These are phyloP conservation scores for Auricularia sp. DNA, from an alignment of 768 basidiomycete genomes.

Conservation along the genomic window DNA sequence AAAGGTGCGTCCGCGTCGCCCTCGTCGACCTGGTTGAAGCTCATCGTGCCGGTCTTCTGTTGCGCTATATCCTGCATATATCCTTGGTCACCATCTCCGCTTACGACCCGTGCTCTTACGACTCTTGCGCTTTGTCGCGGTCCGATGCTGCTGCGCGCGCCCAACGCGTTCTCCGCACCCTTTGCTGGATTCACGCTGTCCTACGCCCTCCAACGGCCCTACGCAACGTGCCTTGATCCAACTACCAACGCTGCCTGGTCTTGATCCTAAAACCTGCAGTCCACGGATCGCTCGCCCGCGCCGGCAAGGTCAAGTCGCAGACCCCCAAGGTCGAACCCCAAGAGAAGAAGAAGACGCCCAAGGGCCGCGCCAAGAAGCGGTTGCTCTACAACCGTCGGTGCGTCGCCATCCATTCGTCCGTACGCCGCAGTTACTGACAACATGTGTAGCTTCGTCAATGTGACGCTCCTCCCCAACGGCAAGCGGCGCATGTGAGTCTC, in stretches of 20 bases:
- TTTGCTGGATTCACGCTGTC: too few relatives aligned
- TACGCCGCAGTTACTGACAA: constrained; percentile 4
- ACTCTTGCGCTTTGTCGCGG: too few relatives aligned
- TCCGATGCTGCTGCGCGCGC: too few relatives aligned
- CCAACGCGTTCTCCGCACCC: too few relatives aligned
- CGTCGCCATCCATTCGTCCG: constrained; percentile 19
- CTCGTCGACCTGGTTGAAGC: neutral
- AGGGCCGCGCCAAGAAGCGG: constrained; percentile 96
- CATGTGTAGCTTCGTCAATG: constrained; percentile 72
- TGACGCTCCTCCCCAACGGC: constrained; percentile 81
- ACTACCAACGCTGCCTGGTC: too few relatives aligned
- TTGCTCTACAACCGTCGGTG: constrained; percentile 88
- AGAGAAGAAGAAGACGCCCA: constrained; percentile 98
- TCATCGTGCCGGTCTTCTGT: neutral
- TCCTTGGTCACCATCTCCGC: neutral
- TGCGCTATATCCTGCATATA: neutral
- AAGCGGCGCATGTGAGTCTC: constrained; percentile 90
- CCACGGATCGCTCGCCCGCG: constrained; percentile 99
- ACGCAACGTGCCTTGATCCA: too few relatives aligned
- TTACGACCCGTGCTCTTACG: too few relatives aligned
- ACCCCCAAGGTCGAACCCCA: constrained; percentile 96
- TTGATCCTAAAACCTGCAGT: constrained; percentile 35
- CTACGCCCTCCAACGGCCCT: too few relatives aligned
- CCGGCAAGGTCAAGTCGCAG: constrained; percentile 98
- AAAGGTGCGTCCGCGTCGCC: neutral